Base-by-base conservation (phyloP, 805 yeast genomes). In the Candida patagonica region DNA sequence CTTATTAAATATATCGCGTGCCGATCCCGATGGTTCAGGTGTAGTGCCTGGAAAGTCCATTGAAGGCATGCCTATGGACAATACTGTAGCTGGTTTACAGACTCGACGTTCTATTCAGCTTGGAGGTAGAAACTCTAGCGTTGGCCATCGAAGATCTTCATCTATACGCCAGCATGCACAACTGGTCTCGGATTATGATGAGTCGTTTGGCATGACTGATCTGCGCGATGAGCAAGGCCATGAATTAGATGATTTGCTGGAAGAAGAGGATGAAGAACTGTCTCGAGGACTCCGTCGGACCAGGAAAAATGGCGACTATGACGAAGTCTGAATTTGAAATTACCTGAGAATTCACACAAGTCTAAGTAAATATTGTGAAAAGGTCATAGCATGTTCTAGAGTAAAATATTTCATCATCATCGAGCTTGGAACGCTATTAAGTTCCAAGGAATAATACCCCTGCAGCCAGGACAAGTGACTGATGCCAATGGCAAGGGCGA, bases 51-150 rank as follows among this genome's bases (percentile, higher is more conserved):
- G 67, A 63, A 80, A 71, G 54, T 82, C 71, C 43, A 68, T 67
- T 61, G 80, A 59, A 57, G 87, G 67, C 64, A 81, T 75, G 55
- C 95, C 95, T 23, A 63, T 86, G 68, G 95, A 86, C 56, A 80
- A 80, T 44, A 89, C 88, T 10, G 76, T 85, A 30, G 82, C 85
- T 7, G 86, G 88, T 1, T 65, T 76, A 42, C 84, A 83, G 44
- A 70, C 83, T 41, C 74, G 95, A 59, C 70, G 89, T 55, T 80
- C 89, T 3, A 69, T 86, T 67, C 87, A 82, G 61, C 49, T 71
- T 35, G 66, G 67, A 44, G 75, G 85, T 57, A 45, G 53, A 36
- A 42, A 46, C 45, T 42, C 42, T 6, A 38, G 42, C 2, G 38
- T 30, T 31, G 44, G 51, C 36, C 57, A 51, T 37, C 45, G 54